Evolutionary conservation across 306 rosid species (phyloP).

Genomic region (Ochetophila trinervis): DNA sequence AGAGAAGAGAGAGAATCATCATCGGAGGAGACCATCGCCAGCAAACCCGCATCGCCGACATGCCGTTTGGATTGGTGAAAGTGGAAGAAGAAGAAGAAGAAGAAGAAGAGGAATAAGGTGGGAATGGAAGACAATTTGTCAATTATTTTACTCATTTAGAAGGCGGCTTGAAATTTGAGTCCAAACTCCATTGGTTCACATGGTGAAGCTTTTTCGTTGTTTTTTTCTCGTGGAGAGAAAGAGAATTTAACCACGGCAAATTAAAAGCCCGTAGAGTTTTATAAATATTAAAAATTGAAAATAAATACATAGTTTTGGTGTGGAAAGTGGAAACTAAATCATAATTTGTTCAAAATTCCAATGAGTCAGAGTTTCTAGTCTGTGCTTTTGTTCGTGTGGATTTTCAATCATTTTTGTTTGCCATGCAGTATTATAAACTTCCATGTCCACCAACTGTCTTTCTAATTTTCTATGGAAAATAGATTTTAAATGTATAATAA

Average conservation of each 20-base stretch:
- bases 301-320: not conserved
- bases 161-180: slow-evolving; percentile 18
- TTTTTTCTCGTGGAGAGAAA: slow-evolving; percentile 23
- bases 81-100: slow-evolving; percentile 1
- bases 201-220: not conserved
- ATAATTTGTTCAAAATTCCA: no score
- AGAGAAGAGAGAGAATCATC: slow-evolving; percentile 30
- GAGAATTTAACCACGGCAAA: slow-evolving; percentile 9
- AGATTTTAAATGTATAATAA: no score
- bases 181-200: slow-evolving; percentile 20
- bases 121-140: slow-evolving; percentile 4
- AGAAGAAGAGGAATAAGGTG: slow-evolving; percentile 7
- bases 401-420: no score
- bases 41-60: slow-evolving; percentile 21
- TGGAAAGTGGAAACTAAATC: not conserved
- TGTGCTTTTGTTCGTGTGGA: no score
- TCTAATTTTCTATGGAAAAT: no score
- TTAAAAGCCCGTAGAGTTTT: no score
- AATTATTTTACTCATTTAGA: no score
- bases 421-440: no score
- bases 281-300: not conserved
- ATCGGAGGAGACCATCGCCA: slow-evolving; percentile 17
- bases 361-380: not conserved
- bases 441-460: no score
- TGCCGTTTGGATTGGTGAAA: not conserved